Evolutionary conservation across 805 yeast genomes (phyloP).

Genomic region (Pichia sporocuriosa): DNA sequence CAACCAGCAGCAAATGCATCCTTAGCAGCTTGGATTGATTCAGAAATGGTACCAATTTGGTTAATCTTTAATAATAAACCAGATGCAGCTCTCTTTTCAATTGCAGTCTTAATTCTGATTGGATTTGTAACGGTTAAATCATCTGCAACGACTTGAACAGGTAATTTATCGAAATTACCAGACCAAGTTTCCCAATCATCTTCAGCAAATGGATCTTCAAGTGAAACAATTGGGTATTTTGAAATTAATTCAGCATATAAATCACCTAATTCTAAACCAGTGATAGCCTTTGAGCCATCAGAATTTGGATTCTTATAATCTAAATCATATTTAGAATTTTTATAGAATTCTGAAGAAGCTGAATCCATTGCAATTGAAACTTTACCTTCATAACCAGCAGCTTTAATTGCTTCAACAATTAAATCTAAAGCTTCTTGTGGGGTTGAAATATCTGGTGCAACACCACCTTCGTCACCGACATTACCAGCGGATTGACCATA

Average conservation of each 20-base stretch:
- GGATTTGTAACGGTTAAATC: constrained; percentile 99
- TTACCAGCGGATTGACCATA: constrained; percentile 99
- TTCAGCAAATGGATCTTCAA: constrained; percentile 99
- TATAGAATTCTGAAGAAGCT: constrained; percentile 97
- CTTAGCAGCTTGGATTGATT: constrained; percentile 94
- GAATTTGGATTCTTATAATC: constrained; percentile 97
- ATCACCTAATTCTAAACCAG: constrained; percentile 81
- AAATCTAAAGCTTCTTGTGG: constrained; percentile 97
- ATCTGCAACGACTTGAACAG: constrained; percentile 92
- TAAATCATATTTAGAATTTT: constrained; percentile 94
- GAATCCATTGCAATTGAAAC: constrained; percentile 90
- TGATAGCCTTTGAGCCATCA: constrained; percentile 83
- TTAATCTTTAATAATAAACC: constrained; percentile 94
- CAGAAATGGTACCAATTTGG: constrained; percentile 96
- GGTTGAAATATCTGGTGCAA: constrained; percentile 94
- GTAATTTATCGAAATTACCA: constrained; percentile 70
- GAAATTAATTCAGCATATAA: constrained; percentile 72
- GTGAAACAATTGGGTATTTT: constrained; percentile 95
- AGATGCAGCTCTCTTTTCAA: constrained; percentile 92
- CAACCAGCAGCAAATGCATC: constrained; percentile 93
- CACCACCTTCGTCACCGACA: constrained; percentile 99
- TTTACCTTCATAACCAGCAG: constrained; percentile 93
- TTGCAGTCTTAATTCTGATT: constrained; percentile 87
- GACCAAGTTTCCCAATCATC: constrained; percentile 99
- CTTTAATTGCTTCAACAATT: constrained; percentile 80